These are phyloP conservation scores for Pseudisothecium myosuroides DNA, from an alignment of 225 moss, liverwort and hornwort genomes.

Conservation along the genomic window DNA sequence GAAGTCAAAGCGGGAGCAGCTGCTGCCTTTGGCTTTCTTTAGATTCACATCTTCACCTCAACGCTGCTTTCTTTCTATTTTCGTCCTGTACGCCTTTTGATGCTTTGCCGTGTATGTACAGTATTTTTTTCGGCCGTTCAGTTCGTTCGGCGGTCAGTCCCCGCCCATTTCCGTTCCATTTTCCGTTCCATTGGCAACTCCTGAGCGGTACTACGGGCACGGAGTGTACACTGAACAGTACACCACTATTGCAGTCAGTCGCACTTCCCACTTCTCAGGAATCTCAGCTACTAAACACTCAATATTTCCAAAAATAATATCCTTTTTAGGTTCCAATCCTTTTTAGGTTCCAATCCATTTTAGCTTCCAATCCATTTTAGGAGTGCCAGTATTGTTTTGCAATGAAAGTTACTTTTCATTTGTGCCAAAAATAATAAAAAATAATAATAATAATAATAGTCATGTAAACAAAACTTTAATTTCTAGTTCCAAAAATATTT, in stretches of 20 bases:
- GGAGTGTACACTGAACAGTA: not conserved
- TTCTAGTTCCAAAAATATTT: not conserved
- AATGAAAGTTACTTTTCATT: no score
- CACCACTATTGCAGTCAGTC: not conserved
- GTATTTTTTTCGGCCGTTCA: not conserved
- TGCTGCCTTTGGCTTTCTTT: not conserved
- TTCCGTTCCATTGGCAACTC: not conserved
- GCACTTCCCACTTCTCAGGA: not conserved
- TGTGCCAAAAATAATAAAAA: no score
- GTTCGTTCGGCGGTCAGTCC: not conserved
- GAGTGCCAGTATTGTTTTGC: no score
- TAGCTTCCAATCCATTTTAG: no score
- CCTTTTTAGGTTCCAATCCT: no score
- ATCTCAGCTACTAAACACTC: not conserved
- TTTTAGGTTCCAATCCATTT: no score
- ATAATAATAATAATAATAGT: no score
- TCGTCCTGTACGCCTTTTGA: not conserved
- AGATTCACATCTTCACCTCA: no score
- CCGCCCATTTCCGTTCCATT: not conserved
- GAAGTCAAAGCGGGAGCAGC: no score
- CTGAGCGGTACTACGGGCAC: not conserved
- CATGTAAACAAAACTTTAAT: not conserved
- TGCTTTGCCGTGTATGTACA: no score
- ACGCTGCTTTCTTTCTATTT: not conserved
- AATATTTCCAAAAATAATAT: not conserved